Conservation (phyloP, 2,329 filamentous ascomycete genomes). For the Aspergillus tubingensis region DNA sequence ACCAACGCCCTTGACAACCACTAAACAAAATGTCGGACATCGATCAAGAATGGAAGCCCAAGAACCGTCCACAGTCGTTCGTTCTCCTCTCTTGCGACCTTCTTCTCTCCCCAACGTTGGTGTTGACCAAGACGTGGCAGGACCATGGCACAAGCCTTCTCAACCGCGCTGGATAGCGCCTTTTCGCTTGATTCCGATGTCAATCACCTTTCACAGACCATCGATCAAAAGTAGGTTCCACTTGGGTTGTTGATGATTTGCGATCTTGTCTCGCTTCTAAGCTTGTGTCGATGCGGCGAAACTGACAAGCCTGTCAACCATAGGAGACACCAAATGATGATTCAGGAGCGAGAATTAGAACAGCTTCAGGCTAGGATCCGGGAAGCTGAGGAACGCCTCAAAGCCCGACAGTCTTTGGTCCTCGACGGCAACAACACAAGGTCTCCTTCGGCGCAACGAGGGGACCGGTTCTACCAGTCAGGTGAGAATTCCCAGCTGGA, state of each 20-base stretch:
- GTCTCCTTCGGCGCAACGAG: constrained; percentile 17
- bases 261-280: background rate
- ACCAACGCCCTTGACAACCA: background rate
- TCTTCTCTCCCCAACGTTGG: constrained; percentile 11
- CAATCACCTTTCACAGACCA: constrained; percentile 70
- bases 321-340: constrained; percentile 78
- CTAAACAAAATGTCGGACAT: constrained; percentile 58
- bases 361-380: constrained; percentile 79
- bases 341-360: constrained; percentile 77
- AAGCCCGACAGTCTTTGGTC: constrained; percentile 34
- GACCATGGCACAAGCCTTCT: constrained; percentile 85
- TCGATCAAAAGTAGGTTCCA: constrained; percentile 74
- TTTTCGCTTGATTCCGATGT: constrained; percentile 84
- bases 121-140: constrained; percentile 51
- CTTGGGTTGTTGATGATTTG: constrained; percentile 5
- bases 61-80: constrained; percentile 79
- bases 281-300: background rate
- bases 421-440: constrained; percentile 15
- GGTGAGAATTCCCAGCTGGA: constrained; percentile 20
- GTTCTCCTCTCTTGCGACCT: constrained; percentile 42
- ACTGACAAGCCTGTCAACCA: constrained; percentile 6
- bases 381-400: constrained; percentile 80
- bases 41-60: constrained; percentile 79
- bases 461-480: constrained; percentile 23
- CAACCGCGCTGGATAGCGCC: constrained; percentile 79